These are phyloP conservation scores for Sporothrix sp. DNA, from an alignment of 2,329 filamentous ascomycete genomes.

Conservation along the genomic window DNA sequence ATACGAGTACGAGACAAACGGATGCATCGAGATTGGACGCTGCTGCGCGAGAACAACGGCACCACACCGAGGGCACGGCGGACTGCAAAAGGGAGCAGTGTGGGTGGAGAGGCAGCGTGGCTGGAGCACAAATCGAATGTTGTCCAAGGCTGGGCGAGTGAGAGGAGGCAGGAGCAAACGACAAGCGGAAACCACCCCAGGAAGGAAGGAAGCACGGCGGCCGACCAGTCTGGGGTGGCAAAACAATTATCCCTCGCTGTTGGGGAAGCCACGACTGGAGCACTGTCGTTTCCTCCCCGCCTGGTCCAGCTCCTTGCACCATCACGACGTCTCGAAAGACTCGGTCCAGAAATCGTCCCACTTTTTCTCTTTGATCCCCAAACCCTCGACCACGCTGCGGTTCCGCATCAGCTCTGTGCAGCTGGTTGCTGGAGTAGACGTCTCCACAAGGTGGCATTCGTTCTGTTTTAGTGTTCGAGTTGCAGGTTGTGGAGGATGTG, in stretches of 20 bases:
- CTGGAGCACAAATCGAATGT: constrained; percentile 2
- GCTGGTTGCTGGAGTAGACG: too few species aligned
- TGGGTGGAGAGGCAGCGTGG: not conserved
- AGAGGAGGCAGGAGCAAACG: constrained; percentile 1
- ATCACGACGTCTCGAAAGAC: not conserved
- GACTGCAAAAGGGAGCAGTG: not conserved
- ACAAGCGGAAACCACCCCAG: not conserved
- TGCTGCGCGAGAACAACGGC: not conserved
- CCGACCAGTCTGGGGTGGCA: not conserved
- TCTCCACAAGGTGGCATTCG: too few species aligned
- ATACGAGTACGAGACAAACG: too few species aligned
- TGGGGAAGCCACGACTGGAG: not conserved
- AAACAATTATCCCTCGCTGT: not conserved
- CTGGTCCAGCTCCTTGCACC: not conserved
- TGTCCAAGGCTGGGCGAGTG: not conserved
- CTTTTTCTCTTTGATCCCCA: not conserved
- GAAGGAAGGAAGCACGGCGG: not conserved
- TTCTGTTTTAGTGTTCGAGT: not conserved
- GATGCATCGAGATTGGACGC: too few species aligned
- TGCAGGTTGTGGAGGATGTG: constrained; percentile 1
- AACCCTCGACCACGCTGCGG: constrained; percentile 6
- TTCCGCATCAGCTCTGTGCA: constrained; percentile 10
- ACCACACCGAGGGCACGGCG: not conserved
- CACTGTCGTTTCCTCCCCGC: not conserved
- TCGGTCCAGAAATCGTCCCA: not conserved